phyloP scores from a whole-genome alignment of 1,284 basidiomycete species.

The Kwoniella shivajii region DNA sequence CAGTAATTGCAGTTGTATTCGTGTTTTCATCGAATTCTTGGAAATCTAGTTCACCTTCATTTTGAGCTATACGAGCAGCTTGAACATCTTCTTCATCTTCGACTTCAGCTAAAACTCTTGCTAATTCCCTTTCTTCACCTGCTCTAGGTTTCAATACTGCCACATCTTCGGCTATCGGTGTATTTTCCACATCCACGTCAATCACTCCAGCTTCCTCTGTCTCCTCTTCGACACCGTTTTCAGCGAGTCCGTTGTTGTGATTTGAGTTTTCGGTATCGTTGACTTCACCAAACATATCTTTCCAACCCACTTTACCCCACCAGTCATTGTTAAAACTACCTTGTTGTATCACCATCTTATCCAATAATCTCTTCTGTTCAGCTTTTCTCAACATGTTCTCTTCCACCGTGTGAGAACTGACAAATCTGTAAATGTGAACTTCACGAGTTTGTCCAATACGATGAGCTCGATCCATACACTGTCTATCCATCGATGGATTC shows the following conservation, averaged over 20 bases:
- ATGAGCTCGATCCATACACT: constrained; percentile 85
- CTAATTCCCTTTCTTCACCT: constrained; percentile 57
- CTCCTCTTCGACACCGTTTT: constrained; percentile 42
- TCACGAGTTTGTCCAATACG: constrained; percentile 92
- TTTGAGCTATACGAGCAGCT: constrained; percentile 75
- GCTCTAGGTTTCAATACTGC: constrained; percentile 35
- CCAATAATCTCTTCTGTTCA: constrained; percentile 90
- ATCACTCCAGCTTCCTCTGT: constrained; percentile 36
- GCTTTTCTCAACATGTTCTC: constrained; percentile 95
- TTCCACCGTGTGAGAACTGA: constrained; percentile 81
- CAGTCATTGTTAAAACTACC: constrained; percentile 75
- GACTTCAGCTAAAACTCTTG: constrained; percentile 73
- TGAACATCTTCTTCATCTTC: constrained; percentile 85
- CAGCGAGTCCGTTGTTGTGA: constrained; percentile 49
- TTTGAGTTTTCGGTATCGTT: constrained; percentile 11
- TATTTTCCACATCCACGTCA: constrained; percentile 34
- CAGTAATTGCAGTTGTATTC: constrained; percentile 20
- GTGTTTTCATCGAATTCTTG: constrained; percentile 67
- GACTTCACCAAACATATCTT: constrained; percentile 68
- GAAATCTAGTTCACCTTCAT: constrained; percentile 78
- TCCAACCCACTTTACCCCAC: constrained; percentile 71
- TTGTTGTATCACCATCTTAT: constrained; percentile 89
- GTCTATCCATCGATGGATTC: constrained; percentile 95
- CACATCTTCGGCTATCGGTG: constrained; percentile 35
- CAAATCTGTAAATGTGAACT: constrained; percentile 95